Evolutionary conservation across 2,329 filamentous ascomycete genomes (phyloP), one percentile per base, ranked within the genome.

Genomic region (Talaromyces sp.): DNA sequence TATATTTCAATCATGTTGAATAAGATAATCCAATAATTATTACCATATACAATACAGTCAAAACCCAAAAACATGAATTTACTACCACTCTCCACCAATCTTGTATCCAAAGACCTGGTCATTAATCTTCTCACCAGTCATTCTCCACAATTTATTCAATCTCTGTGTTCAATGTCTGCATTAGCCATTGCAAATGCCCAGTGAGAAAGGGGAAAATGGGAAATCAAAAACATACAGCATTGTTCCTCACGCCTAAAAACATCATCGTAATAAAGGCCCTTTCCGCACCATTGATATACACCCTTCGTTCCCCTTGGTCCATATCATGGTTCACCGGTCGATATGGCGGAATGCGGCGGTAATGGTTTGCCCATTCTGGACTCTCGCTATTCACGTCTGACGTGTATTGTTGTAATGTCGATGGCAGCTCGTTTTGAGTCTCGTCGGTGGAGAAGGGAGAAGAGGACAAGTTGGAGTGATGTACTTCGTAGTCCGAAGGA

Each of bases 71-170:
- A 57, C 5, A 25, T 28, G 7, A 28, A 31, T 42, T 3, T 28
- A 28, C 6, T 14, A 57, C 33, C 75, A 82, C 69, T 86, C 84
- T 12, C 84, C 83, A 11, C 84, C 83, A 62, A 86, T 72, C 35
- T 80, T 77, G 67, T 84, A 84, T 35, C 76, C 76, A 58, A 84
- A 83, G 23, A 80, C 71, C n/a, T 72, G 70, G 64, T 81, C 75
- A 68, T 82, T 82, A 9, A 83, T 64, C 63, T 70, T 80, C 0
- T 83, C 83, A 1, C 78, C 74, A 0, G 83, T 84, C 5, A 71
- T 71, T n/a, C 79, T 71, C 83, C 83, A 86, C 1, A 81, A 37
- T 9, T 69, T 61, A 46, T 80, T 75, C 2, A 78, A 75, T 7
- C 72, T 69, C 59, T 77, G 3, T 31, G 16, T 31, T 21, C 6